Conservation (phyloP, 1,139 yeast genomes). For the Hanseniaspora gamundiae region DNA sequence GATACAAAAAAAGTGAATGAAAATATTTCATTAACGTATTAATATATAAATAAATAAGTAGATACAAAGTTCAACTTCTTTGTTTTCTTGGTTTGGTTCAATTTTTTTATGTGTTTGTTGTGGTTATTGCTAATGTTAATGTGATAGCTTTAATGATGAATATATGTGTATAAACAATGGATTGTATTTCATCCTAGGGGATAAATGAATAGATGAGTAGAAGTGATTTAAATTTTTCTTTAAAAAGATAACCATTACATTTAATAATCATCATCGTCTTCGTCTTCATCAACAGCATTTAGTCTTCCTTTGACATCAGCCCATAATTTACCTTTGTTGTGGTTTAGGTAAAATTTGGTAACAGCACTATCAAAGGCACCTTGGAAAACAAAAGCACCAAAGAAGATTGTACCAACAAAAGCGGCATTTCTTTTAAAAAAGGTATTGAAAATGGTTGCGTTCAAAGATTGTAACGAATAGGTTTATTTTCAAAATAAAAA, state of each 20-base stretch:
- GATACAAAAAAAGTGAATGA: no score
- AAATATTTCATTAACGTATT: no score
- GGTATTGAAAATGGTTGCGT: conserved; percentile 49
- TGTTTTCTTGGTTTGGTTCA: no score
- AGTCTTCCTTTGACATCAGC: conserved; percentile 71
- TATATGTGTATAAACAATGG: not conserved
- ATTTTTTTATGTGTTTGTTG: no score
- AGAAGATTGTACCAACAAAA: conserved; percentile 76
- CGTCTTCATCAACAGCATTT: conserved; percentile 46
- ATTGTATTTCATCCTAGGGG: no score
- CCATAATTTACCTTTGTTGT: conserved; percentile 96
- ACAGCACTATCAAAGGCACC: conserved; percentile 68
- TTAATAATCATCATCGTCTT: conserved; percentile 38
- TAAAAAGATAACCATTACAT: no score
- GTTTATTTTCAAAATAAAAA: no score
- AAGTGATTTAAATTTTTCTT: no score
- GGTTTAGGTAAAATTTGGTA: conserved; percentile 72
- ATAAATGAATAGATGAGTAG: not conserved
- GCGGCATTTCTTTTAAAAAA: conserved; percentile 89
- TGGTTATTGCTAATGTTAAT: no score
- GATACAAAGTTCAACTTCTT: no score
- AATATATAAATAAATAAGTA: no score
- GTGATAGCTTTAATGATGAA: not conserved
- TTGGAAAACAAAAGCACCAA: conserved; percentile 85
- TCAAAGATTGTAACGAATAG: conserved; percentile 26